These are phyloP conservation scores for Botrytis fabae DNA, from an alignment of 2,329 filamentous ascomycete genomes.

Conservation along the genomic window DNA sequence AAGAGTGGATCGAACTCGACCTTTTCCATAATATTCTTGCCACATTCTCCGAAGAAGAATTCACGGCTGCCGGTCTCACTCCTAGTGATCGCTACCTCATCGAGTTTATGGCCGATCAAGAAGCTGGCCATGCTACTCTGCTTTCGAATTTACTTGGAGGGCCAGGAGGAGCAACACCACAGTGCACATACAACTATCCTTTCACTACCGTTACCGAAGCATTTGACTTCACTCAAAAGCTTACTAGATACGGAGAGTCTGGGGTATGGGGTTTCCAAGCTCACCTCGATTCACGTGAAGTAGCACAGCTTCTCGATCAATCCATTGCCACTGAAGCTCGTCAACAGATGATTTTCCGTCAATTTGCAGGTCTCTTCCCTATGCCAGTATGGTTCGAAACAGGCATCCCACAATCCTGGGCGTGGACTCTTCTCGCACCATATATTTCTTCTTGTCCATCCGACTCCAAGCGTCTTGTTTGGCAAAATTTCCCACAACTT, in stretches of 20 bases:
- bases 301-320: slow-evolving; percentile 70
- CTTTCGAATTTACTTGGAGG: slow-evolving; percentile 75
- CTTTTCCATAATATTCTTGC: slow-evolving; percentile 76
- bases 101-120: slow-evolving; percentile 75
- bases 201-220: slow-evolving; percentile 73
- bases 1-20: slow-evolving; percentile 84
- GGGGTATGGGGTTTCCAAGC: slow-evolving; percentile 80
- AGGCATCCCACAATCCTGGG: slow-evolving; percentile 80
- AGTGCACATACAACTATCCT: slow-evolving; percentile 80
- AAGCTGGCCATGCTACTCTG: slow-evolving; percentile 74
- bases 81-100: slow-evolving; percentile 70
- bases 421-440: slow-evolving; percentile 77
- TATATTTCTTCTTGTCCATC: slow-evolving; percentile 76
- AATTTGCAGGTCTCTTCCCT: slow-evolving; percentile 76
- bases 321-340: slow-evolving; percentile 77
- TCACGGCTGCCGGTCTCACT: slow-evolving; percentile 65
- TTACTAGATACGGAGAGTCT: slow-evolving; percentile 79
- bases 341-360: slow-evolving; percentile 82
- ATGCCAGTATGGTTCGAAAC: slow-evolving; percentile 82
- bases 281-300: slow-evolving; percentile 74
- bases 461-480: slow-evolving; percentile 71
- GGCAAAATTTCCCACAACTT: slow-evolving; percentile 81
- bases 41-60: slow-evolving; percentile 68
- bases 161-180: slow-evolving; percentile 58
- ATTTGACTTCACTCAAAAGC: slow-evolving; percentile 80